These are phyloP conservation scores for Xylaria sp. DNA, from an alignment of 2,329 filamentous ascomycete species.

Conservation along the genomic window DNA sequence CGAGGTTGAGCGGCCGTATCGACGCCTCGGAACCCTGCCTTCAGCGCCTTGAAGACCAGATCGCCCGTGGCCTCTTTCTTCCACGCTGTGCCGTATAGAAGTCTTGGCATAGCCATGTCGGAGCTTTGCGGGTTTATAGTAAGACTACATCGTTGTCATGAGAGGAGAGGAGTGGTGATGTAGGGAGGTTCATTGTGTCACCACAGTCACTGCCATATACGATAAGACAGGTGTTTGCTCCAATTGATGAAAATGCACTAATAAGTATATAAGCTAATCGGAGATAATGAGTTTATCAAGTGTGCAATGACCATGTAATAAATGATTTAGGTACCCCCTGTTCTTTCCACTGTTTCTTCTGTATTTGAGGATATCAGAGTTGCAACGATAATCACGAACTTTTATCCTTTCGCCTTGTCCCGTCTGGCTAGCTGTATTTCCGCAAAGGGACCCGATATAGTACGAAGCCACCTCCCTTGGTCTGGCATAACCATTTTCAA, in stretches of 20 bases:
- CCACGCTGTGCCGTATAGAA: conserved; percentile 88
- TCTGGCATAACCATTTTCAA: too few species aligned
- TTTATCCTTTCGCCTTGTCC: background rate
- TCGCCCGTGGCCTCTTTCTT: conserved; percentile 75
- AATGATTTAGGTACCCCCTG: background rate
- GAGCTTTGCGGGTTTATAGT: conserved; percentile 37
- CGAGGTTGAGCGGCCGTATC: conserved; percentile 83
- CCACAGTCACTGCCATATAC: conserved; percentile 11
- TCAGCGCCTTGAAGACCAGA: conserved; percentile 75
- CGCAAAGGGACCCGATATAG: too few species aligned
- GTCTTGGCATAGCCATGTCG: conserved; percentile 58
- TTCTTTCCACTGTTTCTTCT: background rate
- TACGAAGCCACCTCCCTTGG: too few species aligned
- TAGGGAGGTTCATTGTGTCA: background rate
- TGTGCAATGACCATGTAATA: too few species aligned
- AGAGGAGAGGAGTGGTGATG: conserved; percentile 19
- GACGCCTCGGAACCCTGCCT: conserved; percentile 75
- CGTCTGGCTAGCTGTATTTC: too few species aligned
- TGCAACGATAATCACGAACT: background rate
- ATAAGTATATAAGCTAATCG: background rate
- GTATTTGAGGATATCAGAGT: background rate
- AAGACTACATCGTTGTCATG: conserved; percentile 15
- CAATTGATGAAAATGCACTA: background rate
- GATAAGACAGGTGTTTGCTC: background rate
- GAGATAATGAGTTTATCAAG: background rate